Evolutionary conservation across 345 rosid genomes (phyloP), one percentile per base, ranked within the genome.

Genomic region (Zanthoxylum bungeanum): DNA sequence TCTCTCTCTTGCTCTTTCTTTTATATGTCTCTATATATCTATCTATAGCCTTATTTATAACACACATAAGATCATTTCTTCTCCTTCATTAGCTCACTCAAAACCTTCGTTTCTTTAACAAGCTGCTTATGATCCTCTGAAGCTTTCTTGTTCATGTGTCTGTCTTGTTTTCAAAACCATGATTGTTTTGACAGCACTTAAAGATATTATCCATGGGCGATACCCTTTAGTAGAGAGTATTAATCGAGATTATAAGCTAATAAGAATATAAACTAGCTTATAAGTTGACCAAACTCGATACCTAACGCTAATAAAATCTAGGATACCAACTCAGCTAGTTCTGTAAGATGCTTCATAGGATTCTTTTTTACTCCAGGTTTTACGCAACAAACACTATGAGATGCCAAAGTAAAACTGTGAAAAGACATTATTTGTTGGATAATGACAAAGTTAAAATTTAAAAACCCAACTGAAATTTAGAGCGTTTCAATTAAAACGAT

Each of bases 11-110:
- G n/a, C 16, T n/a, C 56, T 31, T 42, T 16, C 68, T 63, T 40
- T 66, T 40, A 62, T 71, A 58, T 64, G 73, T 75, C 78, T 65
- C 79, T 50, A 77, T 70, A 58, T 73, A 68, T 75, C 64, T 84
- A 69, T 3, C 25, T 70, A n/a, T 8, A 7, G 1, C n/a, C n/a
- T n/a, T n/a, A n/a, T n/a, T n/a, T n/a, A n/a, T n/a, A n/a, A n/a
- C n/a, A n/a, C n/a, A n/a, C n/a, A 50, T 57, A 66, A 59, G 56
- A 69, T 74, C 79, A 66, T 64, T 75, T 66, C 52, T 67, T 73
- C 58, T 56, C 66, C 68, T 59, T 58, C 73, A 17, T 52, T 22
- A 11, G 6, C 67, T 33, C 68, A 19, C 24, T 4, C 49, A 44
- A 44, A 44, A 44, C 49, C 49, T 44, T 19, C 49, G 19, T 44